Evolutionary conservation across 2,329 filamentous ascomycete species (phyloP).

Genomic region (Aspergillus tamarii): DNA sequence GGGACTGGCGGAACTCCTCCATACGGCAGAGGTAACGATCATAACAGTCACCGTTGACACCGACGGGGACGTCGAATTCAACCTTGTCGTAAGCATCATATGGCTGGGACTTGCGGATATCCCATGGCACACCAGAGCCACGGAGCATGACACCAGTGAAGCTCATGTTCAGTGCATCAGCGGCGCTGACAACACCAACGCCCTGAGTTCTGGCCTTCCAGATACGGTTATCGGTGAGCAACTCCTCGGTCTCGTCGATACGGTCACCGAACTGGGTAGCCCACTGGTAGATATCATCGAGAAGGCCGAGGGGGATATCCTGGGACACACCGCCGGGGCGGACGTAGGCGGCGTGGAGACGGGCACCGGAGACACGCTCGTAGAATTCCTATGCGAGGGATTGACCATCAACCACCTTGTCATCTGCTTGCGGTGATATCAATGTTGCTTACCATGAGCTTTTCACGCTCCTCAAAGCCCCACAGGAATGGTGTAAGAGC

Average conservation of each 20-base stretch:
- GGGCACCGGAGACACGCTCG: constrained; percentile 96
- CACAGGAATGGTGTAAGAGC: constrained; percentile 97
- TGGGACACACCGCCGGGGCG: constrained; percentile 95
- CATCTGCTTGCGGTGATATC: background rate
- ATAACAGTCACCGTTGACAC: constrained; percentile 97
- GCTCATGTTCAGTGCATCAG: constrained; percentile 94
- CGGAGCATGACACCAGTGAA: constrained; percentile 98
- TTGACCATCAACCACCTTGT: background rate
- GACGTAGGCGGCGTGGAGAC: constrained; percentile 95
- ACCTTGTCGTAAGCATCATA: constrained; percentile 98
- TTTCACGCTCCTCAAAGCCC: constrained; percentile 99
- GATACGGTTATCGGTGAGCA: constrained; percentile 98
- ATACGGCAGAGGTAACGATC: constrained; percentile 98
- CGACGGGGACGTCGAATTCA: constrained; percentile 96
- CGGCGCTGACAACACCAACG: constrained; percentile 85
- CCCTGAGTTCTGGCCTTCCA: constrained; percentile 94
- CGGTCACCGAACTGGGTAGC: constrained; percentile 98
- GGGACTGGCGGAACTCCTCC: constrained; percentile 98
- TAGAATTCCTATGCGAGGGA: constrained; percentile 81
- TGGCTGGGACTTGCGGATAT: constrained; percentile 93
- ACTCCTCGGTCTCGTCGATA: constrained; percentile 97
- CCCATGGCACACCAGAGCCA: constrained; percentile 93
- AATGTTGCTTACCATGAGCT: constrained; percentile 80
- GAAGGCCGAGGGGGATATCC: constrained; percentile 87
- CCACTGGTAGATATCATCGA: constrained; percentile 99